phyloP scores from a whole-genome alignment of 495 filamentous ascomycete genomes.

The Penicillium salamii region DNA sequence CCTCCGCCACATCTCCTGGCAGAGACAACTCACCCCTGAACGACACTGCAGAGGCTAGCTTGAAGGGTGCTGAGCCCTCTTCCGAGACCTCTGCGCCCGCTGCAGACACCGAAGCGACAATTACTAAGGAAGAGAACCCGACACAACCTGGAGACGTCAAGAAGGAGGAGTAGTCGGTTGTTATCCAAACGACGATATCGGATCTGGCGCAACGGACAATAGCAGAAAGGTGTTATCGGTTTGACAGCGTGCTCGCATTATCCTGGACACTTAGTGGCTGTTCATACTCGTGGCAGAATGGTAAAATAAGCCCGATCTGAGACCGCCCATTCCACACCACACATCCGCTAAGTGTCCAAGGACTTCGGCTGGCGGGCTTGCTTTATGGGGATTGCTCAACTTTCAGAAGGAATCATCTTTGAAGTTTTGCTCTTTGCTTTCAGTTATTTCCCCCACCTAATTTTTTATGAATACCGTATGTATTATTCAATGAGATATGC shows the following conservation, averaged over 20 bases:
- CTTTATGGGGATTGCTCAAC: neutral
- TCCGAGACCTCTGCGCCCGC: conserved; percentile 16
- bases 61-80: conserved; percentile 12
- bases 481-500: conserved; percentile 7
- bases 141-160: conserved; percentile 28
- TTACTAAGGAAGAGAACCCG: conserved; percentile 18
- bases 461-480: conserved; percentile 12
- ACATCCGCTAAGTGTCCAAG: neutral
- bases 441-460: conserved; percentile 1
- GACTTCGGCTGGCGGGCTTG: neutral
- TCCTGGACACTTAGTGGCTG: conserved; percentile 19
- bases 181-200: conserved; percentile 18
- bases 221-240: conserved; percentile 44
- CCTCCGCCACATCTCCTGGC: conserved; percentile 17
- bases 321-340: conserved; percentile 1
- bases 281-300: conserved; percentile 12
- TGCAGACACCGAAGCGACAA: conserved; percentile 17
- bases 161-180: conserved; percentile 29
- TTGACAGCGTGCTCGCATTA: conserved; percentile 25
- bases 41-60: conserved; percentile 15
- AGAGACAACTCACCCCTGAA: conserved; percentile 21
- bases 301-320: conserved; percentile 4
- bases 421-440: conserved; percentile 4
- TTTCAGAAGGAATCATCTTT: conserved; percentile 6
- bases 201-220: conserved; percentile 41